phyloP scores from a whole-genome alignment of 495 filamentous ascomycete species.

The Trichoderma erinaceum region DNA sequence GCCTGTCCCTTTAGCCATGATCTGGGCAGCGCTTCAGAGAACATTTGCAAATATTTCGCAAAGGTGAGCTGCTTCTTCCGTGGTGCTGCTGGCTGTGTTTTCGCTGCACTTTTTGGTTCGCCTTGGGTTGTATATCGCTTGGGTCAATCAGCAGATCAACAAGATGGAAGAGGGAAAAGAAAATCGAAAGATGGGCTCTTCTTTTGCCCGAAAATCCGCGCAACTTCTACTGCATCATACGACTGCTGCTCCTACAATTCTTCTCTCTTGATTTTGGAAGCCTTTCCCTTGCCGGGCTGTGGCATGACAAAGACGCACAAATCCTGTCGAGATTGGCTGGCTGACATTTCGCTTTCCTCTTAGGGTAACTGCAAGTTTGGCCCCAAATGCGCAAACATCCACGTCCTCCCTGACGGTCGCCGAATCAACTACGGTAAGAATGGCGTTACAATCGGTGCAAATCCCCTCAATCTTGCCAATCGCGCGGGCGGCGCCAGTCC shows the following conservation, averaged over 20 bases:
- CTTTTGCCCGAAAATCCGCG: constrained; percentile 5
- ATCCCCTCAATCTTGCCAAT: constrained; percentile 56
- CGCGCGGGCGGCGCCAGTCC: constrained; percentile 56
- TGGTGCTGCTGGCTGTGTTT: background rate
- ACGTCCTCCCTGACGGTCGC: constrained; percentile 89
- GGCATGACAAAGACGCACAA: background rate
- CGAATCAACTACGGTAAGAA: constrained; percentile 69
- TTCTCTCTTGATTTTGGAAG: background rate
- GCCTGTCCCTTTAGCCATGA: constrained; percentile 96
- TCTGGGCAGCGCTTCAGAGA: constrained; percentile 68
- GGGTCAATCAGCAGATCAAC: background rate
- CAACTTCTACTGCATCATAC: background rate
- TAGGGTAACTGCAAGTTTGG: constrained; percentile 99
- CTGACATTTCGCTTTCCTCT: constrained; percentile 15
- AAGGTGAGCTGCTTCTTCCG: constrained; percentile 57
- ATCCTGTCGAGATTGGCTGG: background rate
- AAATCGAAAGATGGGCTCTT: background rate
- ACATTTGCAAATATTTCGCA: constrained; percentile 95
- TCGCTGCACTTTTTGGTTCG: background rate
- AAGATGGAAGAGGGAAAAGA: background rate
- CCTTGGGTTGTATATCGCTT: background rate
- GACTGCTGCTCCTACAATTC: background rate
- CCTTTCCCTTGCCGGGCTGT: background rate
- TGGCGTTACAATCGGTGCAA: constrained; percentile 44
- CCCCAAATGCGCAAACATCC: constrained; percentile 90